Conservation (phyloP, 2,329 filamentous ascomycete genomes). For the Exophiala mesophila region DNA sequence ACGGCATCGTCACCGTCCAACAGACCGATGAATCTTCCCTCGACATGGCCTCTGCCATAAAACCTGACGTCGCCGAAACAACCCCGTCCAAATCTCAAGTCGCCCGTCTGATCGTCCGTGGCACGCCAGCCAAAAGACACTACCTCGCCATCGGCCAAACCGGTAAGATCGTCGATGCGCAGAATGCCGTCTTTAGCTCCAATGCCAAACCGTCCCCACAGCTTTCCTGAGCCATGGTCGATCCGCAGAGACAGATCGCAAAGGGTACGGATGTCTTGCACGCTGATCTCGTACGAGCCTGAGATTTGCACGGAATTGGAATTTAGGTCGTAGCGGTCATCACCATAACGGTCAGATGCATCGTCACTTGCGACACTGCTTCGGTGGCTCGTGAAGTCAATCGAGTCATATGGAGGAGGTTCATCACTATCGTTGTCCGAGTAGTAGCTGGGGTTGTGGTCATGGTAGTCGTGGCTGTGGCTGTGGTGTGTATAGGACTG, state of each 20-base stretch:
- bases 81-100: conserved; percentile 3
- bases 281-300: neutral
- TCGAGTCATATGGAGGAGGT: neutral
- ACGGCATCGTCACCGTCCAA: conserved; percentile 11
- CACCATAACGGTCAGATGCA: neutral
- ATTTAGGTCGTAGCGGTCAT: neutral
- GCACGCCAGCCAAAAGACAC: conserved; percentile 5
- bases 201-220: conserved; percentile 3
- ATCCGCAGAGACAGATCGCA: neutral
- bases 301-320: neutral
- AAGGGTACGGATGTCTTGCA: neutral
- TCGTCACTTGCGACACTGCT: neutral
- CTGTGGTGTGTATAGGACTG: too few species aligned
- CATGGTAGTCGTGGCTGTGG: too few species aligned
- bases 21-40: conserved; percentile 4
- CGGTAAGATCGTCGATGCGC: neutral
- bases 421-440: too few species aligned
- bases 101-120: neutral
- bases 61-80: conserved; percentile 4
- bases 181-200: conserved; percentile 1
- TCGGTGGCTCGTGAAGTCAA: neutral
- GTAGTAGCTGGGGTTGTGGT: too few species aligned
- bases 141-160: neutral
- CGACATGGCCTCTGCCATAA: too few species aligned
- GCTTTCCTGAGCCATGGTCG: neutral